A percentile compares a stretch with the other conserved stretches of the same genome.
Conservation (phyloP, 352 stramenopile species). For the Phytophthora multivora region DNA sequence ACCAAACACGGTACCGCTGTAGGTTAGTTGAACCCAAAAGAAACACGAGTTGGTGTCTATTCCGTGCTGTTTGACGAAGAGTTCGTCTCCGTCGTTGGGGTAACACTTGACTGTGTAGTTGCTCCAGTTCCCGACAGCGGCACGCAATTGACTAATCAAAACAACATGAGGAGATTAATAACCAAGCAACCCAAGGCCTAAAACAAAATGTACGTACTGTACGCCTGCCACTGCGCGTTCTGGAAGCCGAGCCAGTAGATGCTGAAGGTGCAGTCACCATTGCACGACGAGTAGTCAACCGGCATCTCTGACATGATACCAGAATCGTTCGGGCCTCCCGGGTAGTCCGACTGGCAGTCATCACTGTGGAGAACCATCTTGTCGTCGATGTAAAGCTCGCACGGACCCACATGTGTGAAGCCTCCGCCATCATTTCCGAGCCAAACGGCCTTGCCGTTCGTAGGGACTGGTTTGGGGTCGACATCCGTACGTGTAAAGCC, state of each 20-base stretch:
- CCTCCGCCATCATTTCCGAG: slow-evolving; percentile 26
- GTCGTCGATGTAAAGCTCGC: slow-evolving; percentile 47
- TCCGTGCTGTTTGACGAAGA: not conserved
- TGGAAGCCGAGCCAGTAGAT: slow-evolving; percentile 54
- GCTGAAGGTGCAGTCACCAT: slow-evolving; percentile 30
- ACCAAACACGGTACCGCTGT: not conserved
- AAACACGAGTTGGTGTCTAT: not conserved
- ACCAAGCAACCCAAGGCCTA: not conserved
- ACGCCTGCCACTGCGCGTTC: slow-evolving; percentile 2
- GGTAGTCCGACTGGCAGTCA: slow-evolving; percentile 37
- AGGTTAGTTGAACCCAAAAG: not conserved
- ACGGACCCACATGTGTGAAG: slow-evolving; percentile 36
- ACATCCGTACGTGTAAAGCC: not conserved
- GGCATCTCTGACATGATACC: slow-evolving; percentile 24
- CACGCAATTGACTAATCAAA: slow-evolving; percentile 1
- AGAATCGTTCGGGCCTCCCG: not conserved
- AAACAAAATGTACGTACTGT: not conserved
- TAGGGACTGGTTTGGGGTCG: slow-evolving; percentile 10
- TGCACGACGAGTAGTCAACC: slow-evolving; percentile 43
- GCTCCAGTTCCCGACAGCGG: not conserved
- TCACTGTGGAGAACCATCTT: slow-evolving; percentile 30
- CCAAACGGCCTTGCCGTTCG: slow-evolving; percentile 25
- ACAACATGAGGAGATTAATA: not conserved
- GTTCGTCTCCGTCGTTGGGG: not conserved
- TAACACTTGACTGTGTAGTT: not conserved